Base-by-base conservation (phyloP, 2,329 filamentous ascomycete species). In the Botryotinia globosa region DNA sequence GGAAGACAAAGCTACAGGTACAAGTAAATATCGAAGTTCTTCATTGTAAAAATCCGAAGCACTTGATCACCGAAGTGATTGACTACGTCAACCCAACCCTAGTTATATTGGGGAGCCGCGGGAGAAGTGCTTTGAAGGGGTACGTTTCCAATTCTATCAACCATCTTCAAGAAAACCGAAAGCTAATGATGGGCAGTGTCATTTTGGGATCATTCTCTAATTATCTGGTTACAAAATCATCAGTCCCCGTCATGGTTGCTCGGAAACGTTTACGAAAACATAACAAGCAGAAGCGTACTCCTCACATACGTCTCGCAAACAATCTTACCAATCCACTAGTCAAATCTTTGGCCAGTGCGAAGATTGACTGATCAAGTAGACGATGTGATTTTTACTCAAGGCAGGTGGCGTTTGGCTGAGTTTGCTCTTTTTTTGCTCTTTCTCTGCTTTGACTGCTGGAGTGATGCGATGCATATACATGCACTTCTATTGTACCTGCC, bases 211-310 rank as follows among this genome's bases (percentile, higher is more conserved):
- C 94, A 0, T 98, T 99, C 82, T 97, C 93, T 74, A 98, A 98
- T 81, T 99, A 99, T 80, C 87, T 99, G 12, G 94, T 99, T 45
- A 97, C 94, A 54, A 98, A 98, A 84, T 97, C 94, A 75, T 97
- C 93, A 3, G 94, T 97, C 25, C 96, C 96, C 0, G 96, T 99
- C 74, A 99, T 99, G 96, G 96, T 98, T 51, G 96, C 96, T 12
- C 87, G 96, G 73, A 98, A 97, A 85, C 91, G 93, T 73, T 86
- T 98, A 61, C 87, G 92, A 66, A 97, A 97, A 82, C 92, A 97
- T 83, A 91, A 89, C 81, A 94, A 95, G 81, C 92, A 92, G 81
- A 92, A 91, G 82, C 88, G 89, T 74, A 67, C 44, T 16, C 87
- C 89, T 29, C 88, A 90, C 61, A 84, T 93, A 74, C 89, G 90